Evolutionary conservation across 1,284 basidiomycete species (phyloP).

Genomic region (Pascua sp.): DNA sequence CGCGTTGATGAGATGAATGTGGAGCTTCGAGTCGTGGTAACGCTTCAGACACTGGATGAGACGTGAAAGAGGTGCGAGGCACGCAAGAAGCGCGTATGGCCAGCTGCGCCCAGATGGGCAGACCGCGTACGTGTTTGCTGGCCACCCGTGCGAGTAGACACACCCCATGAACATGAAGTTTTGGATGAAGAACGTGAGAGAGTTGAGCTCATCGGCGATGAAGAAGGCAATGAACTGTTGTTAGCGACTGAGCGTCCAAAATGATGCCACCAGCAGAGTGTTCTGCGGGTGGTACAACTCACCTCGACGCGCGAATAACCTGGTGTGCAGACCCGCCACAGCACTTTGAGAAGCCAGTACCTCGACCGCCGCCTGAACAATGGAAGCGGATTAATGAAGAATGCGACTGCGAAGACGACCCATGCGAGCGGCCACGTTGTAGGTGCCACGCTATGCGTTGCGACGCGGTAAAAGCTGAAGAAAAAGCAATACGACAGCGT

Average conservation of each 20-base stretch:
- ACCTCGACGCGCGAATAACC: constrained; percentile 74
- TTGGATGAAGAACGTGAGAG: constrained; percentile 67
- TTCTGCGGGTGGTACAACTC: constrained; percentile 21
- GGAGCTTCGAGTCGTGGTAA: constrained; percentile 68
- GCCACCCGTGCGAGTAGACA: constrained; percentile 42
- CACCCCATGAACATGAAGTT: constrained; percentile 58
- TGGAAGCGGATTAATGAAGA: constrained; percentile 75
- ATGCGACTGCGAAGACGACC: constrained; percentile 61
- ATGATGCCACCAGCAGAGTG: no score
- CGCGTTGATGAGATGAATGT: constrained; percentile 82
- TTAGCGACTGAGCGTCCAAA: not conserved
- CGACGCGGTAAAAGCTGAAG: constrained; percentile 71
- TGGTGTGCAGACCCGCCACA: constrained; percentile 63
- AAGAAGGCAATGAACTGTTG: constrained; percentile 35
- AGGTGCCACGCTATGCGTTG: constrained; percentile 53
- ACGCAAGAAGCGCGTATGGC: constrained; percentile 53
- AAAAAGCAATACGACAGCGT: constrained; percentile 77
- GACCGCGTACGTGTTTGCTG: constrained; percentile 46
- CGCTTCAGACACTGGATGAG: constrained; percentile 81
- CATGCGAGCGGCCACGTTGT: constrained; percentile 80
- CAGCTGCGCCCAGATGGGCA: constrained; percentile 67
- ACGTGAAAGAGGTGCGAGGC: constrained; percentile 58
- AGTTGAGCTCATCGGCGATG: constrained; percentile 71
- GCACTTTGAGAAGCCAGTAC: constrained; percentile 70
- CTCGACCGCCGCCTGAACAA: constrained; percentile 64